Evolutionary conservation across 768 basidiomycete genomes (phyloP).

Genomic region (Myochromella boudieri): DNA sequence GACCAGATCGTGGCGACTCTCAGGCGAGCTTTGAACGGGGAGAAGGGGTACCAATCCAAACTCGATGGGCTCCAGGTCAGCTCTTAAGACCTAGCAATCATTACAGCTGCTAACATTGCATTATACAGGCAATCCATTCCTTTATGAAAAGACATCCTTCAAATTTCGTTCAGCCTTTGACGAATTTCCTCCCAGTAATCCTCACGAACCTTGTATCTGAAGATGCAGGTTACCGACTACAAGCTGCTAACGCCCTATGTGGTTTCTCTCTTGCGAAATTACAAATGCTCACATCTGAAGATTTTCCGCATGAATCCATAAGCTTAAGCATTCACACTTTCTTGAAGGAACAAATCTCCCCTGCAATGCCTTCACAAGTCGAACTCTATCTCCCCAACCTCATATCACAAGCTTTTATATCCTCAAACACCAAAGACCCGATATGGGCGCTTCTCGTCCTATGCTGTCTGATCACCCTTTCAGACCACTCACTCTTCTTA

Average conservation of each 20-base stretch:
- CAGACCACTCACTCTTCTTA: conserved; percentile 43
- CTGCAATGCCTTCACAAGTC: not conserved
- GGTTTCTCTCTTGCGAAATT: conserved; percentile 50
- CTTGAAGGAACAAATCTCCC: conserved; percentile 22
- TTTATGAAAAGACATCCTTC: conserved; percentile 40
- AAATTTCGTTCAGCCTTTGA: conserved; percentile 49
- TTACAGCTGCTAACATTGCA: not conserved
- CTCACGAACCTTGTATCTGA: conserved; percentile 29
- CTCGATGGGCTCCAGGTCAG: conserved; percentile 33
- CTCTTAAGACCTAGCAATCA: not conserved
- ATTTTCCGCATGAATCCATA: conserved; percentile 23
- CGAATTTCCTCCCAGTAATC: conserved; percentile 43
- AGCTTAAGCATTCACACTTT: conserved; percentile 27
- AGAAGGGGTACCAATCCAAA: conserved; percentile 32
- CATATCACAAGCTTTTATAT: conserved; percentile 27
- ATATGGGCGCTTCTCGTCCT: conserved; percentile 45
- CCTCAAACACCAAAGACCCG: conserved; percentile 28
- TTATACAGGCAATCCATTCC: conserved; percentile 31
- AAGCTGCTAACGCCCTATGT: conserved; percentile 58
- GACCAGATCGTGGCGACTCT: conserved; percentile 34
- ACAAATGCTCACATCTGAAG: conserved; percentile 9
- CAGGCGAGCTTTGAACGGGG: conserved; percentile 30
- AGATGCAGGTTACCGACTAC: conserved; percentile 35
- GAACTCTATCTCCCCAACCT: conserved; percentile 23
- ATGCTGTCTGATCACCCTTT: conserved; percentile 47